Percentiles rank a stretch among this genome's conserved stretches.
Evolutionary conservation across 192 early-diverging fungal species (phyloP).

Genomic region (Anaeromyces robustus): DNA sequence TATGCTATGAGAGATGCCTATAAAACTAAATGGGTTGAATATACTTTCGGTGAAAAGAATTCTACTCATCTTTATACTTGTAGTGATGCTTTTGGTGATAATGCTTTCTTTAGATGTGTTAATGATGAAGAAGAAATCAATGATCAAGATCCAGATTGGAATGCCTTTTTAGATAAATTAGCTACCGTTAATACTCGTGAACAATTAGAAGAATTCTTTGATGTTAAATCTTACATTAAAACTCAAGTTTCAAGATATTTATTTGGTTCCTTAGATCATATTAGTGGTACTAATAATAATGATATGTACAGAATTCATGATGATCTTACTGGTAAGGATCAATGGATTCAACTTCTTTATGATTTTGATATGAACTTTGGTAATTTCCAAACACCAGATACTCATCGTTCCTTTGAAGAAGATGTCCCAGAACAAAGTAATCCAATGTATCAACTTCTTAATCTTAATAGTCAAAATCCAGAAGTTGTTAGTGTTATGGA

Average conservation of each 20-base stretch:
- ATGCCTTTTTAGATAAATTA: neutral
- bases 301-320: neutral
- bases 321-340: neutral
- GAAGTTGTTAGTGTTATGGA: neutral
- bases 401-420: neutral
- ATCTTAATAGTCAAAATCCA: neutral
- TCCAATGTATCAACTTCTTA: neutral
- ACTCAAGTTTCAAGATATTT: neutral
- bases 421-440: neutral
- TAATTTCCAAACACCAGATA: neutral
- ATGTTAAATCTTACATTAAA: neutral
- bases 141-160: neutral
- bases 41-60: neutral
- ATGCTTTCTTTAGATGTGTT: neutral
- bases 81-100: neutral
- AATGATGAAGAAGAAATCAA: neutral
- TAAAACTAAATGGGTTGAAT: neutral
- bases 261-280: neutral
- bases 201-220: neutral
- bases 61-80: neutral
- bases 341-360: neutral
- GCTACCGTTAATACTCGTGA: neutral
- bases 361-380: neutral
- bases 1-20: neutral
- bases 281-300: neutral